phyloP scores from a whole-genome alignment of 2,329 filamentous ascomycete genomes.

The Verticillium isaacii region DNA sequence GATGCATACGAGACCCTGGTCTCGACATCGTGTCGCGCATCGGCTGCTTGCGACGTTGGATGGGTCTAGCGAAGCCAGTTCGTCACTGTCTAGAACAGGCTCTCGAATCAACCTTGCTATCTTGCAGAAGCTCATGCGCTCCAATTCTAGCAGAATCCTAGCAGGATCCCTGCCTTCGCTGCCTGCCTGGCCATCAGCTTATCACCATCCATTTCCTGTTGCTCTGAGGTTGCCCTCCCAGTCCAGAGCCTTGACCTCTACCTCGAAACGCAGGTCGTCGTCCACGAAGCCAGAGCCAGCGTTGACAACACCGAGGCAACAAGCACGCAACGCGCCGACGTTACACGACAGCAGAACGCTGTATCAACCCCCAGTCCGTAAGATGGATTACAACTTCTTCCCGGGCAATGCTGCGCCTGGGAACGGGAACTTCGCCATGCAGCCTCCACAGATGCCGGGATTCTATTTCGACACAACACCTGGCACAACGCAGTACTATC shows the following conservation, averaged over 20 bases:
- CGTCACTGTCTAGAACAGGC: not conserved
- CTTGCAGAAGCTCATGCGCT: not conserved
- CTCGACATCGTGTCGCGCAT: not conserved
- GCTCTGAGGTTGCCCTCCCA: not conserved
- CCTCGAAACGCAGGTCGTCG: not conserved
- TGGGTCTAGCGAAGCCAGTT: not conserved
- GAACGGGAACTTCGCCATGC: not conserved
- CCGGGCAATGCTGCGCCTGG: not conserved
- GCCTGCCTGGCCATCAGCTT: not conserved
- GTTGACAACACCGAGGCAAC: not conserved
- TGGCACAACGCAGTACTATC: not conserved
- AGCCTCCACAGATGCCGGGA: not conserved
- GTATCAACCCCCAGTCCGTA: not conserved
- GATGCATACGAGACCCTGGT: not conserved
- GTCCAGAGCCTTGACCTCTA: not conserved
- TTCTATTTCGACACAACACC: not conserved
- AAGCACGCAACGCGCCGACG: not conserved
- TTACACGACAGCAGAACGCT: not conserved
- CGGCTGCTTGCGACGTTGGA: not conserved
- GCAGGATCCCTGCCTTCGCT: not conserved
- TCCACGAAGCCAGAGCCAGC: not conserved
- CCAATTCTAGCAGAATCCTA: not conserved
- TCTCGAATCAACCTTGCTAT: not conserved
- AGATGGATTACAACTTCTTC: not conserved
- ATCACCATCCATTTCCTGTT: not conserved